Evolutionary conservation across 495 filamentous ascomycete genomes (phyloP).

Genomic region (Articulospora tetracladia): DNA sequence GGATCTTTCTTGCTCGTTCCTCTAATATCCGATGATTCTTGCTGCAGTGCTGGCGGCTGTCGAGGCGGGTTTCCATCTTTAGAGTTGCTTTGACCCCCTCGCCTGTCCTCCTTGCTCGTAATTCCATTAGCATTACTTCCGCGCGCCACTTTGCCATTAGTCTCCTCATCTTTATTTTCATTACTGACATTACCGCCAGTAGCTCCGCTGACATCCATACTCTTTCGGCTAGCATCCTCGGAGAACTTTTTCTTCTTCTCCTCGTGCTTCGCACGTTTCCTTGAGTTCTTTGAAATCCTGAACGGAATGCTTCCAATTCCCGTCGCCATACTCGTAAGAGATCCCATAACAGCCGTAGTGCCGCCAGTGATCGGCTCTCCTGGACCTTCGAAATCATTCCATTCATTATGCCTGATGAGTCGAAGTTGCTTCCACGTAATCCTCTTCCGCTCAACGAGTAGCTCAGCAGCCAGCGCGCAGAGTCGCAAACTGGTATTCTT

Average conservation of each 20-base stretch:
- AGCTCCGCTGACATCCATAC: neutral
- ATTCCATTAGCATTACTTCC: neutral
- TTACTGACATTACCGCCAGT: neutral
- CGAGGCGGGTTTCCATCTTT: neutral
- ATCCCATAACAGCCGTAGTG: slow-evolving; percentile 50
- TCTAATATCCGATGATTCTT: neutral
- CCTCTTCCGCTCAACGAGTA: slow-evolving; percentile 53
- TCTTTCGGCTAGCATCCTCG: slow-evolving; percentile 10
- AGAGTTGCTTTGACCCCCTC: neutral
- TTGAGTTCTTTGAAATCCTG: slow-evolving; percentile 47
- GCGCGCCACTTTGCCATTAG: neutral
- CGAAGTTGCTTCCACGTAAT: slow-evolving; percentile 63
- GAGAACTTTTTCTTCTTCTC: slow-evolving; percentile 36
- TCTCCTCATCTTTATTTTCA: neutral
- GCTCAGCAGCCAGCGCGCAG: slow-evolving; percentile 61
- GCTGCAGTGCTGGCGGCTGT: neutral
- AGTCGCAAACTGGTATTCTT: slow-evolving; percentile 54
- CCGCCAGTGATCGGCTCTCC: slow-evolving; percentile 69
- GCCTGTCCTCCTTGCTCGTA: neutral
- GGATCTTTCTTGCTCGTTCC: slow-evolving; percentile 13
- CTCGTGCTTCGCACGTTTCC: slow-evolving; percentile 41
- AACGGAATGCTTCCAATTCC: slow-evolving; percentile 59
- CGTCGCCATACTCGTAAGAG: slow-evolving; percentile 47
- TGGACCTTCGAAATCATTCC: slow-evolving; percentile 77
- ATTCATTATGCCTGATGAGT: slow-evolving; percentile 63